phyloP scores from a whole-genome alignment of 495 filamentous ascomycete species.

The Penicillium robsamsonii region DNA sequence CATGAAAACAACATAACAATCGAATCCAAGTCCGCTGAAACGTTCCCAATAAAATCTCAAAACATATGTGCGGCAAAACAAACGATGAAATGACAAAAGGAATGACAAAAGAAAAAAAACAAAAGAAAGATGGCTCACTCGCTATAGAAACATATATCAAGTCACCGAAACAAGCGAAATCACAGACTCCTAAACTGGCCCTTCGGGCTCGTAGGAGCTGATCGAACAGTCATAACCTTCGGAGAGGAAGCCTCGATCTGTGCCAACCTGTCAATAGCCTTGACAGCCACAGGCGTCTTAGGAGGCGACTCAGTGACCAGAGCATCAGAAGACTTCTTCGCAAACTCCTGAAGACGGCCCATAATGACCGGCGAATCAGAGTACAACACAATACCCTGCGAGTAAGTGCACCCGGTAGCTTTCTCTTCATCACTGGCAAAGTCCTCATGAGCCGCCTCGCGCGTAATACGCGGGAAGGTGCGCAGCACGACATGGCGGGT shows the following conservation, averaged over 20 bases:
- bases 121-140: not conserved
- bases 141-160: constrained; percentile 1
- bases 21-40: constrained; percentile 3
- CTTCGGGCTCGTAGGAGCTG: constrained; percentile 27
- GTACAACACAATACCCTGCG: constrained; percentile 52
- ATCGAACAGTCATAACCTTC: constrained; percentile 15
- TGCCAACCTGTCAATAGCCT: constrained; percentile 10
- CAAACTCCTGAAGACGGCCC: constrained; percentile 48
- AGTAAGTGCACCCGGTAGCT: constrained; percentile 46
- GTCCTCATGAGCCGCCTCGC: constrained; percentile 57
- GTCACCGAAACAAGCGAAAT: not conserved
- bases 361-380: constrained; percentile 54
- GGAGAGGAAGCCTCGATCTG: constrained; percentile 1
- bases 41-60: not conserved
- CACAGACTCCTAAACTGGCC: constrained; percentile 11
- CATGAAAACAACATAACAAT: not conserved
- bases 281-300: constrained; percentile 8
- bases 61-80: not conserved
- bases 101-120: no score
- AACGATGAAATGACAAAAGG: no score
- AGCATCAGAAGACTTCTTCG: constrained; percentile 37
- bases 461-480: constrained; percentile 54
- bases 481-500: constrained; percentile 49
- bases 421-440: constrained; percentile 44
- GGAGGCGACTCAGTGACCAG: constrained; percentile 21